A percentile compares a stretch with the other conserved stretches of the same genome.
phyloP scores from a whole-genome alignment of 495 filamentous ascomycete genomes.

The Cudoniella acicularis region DNA sequence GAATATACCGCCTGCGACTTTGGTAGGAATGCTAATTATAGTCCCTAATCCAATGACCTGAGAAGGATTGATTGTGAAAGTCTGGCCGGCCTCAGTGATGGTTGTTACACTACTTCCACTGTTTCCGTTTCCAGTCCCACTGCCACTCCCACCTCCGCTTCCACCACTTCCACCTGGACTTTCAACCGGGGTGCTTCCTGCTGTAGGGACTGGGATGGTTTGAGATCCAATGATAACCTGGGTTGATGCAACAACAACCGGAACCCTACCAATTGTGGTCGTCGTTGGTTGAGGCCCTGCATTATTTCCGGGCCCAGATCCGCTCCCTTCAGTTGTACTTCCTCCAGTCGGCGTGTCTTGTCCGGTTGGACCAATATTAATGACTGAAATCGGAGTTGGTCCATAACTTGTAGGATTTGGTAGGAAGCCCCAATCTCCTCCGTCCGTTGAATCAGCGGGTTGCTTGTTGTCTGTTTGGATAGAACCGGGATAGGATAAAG shows the following conservation, averaged over 20 bases:
- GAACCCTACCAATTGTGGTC: slow-evolving; percentile 5
- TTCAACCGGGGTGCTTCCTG: neutral
- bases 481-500: neutral
- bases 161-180: neutral
- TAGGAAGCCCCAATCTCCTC: neutral
- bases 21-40: slow-evolving; percentile 17
- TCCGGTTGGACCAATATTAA: neutral
- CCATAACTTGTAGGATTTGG: neutral
- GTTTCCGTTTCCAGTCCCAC: neutral
- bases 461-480: neutral
- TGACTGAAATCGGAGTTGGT: neutral
- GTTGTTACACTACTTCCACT: neutral
- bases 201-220: neutral
- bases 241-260: slow-evolving; percentile 13
- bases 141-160: neutral
- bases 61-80: slow-evolving; percentile 22
- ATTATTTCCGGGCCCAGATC: neutral
- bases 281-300: neutral
- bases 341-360: neutral
- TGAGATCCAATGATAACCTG: slow-evolving; percentile 12
- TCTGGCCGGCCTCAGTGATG: slow-evolving; percentile 22
- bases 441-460: neutral
- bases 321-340: neutral
- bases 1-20: neutral
- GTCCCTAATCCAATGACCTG: slow-evolving; percentile 22